Base-by-base conservation (phyloP, 768 basidiomycete genomes). In the Pulveroboletus sp. region DNA sequence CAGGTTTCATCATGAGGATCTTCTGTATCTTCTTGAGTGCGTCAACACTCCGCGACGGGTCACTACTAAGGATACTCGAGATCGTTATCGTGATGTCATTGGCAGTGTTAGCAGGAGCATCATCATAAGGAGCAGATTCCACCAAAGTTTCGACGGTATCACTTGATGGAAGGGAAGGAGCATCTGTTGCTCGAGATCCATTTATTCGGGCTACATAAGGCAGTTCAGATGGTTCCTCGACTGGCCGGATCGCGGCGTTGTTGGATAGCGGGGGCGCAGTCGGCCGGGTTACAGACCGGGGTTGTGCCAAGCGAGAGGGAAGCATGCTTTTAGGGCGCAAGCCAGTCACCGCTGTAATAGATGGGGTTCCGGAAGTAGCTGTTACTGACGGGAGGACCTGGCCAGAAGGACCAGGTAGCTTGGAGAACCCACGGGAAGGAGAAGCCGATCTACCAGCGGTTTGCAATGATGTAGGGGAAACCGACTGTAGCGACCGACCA, bases 1-100 rank as follows among this genome's bases (percentile, higher is more conserved):
- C 88, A 10, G 90, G 83, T 11, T 82, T 80, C 12, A 85, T 73
- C 49, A 86, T 79, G 20, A 99, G 76, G 53, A 90, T 86, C 63
- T 85, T 86, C 64, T 98, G 93, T 45, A 97, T 80, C 62, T 82
- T 86, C 74, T 99, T 99, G 60, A 99, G 73, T 0, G 93, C 90
- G 52, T 98, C 93, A 23, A 97, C 93, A 60, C 91, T 92, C 23
- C 85, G 79, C 19, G 79, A 71, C 0, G 90, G 80, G 72, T 97
- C 92, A 53, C 84, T 89, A 63, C 89, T 92, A 41, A 94, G 76
- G 45, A 95, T 92, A 50, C 85, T 91, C 24, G 88, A 93, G 53
- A 96, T 94, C 3, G 82, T 85, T 43, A 91, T 74, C 7, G 86
- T 82, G 49, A 93, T 86, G 53, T 83, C 85, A 49, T 82, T 81